Percentiles rank a stretch among this genome's conserved stretches.
phyloP scores from a whole-genome alignment of 768 basidiomycete genomes.

The Gautieria morchelliformis region DNA sequence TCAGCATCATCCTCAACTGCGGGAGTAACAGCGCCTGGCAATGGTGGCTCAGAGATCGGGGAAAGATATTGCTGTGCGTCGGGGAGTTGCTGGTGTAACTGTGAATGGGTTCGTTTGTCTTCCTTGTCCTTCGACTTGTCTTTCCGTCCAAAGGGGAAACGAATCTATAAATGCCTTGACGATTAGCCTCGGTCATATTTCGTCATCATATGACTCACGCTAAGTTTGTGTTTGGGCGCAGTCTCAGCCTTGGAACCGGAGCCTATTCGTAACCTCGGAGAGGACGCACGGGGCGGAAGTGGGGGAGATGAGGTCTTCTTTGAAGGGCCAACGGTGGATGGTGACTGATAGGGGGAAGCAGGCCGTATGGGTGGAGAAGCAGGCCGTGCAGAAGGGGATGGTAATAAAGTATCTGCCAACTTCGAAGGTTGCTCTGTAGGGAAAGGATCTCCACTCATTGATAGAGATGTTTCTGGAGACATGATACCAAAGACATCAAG shows the following conservation, averaged over 20 bases:
- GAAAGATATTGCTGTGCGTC: constrained; percentile 28
- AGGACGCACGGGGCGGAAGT: constrained; percentile 38
- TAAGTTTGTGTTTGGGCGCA: constrained; percentile 52
- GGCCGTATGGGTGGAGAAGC: constrained; percentile 31
- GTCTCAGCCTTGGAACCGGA: constrained; percentile 55
- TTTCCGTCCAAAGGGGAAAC: constrained; percentile 69
- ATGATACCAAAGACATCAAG: not conserved
- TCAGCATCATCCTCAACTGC: constrained; percentile 64
- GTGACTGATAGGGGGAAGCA: constrained; percentile 32
- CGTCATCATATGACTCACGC: constrained; percentile 40
- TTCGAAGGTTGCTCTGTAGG: constrained; percentile 11
- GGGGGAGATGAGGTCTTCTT: constrained; percentile 35
- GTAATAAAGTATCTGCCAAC: constrained; percentile 23
- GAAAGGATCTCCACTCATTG: constrained; percentile 5
- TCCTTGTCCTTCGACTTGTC: constrained; percentile 49
- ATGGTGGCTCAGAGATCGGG: constrained; percentile 34
- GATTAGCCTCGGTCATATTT: not conserved
- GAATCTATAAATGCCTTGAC: constrained; percentile 38
- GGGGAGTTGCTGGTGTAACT: constrained; percentile 25
- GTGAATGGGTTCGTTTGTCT: constrained; percentile 4
- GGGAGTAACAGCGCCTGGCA: constrained; percentile 31
- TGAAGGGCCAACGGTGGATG: not conserved
- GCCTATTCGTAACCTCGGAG: constrained; percentile 51
- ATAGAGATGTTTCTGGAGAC: not conserved
- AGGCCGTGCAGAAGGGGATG: constrained; percentile 26